Conservation (phyloP, 768 basidiomycete species). For the Rhodotorula babjevae region DNA sequence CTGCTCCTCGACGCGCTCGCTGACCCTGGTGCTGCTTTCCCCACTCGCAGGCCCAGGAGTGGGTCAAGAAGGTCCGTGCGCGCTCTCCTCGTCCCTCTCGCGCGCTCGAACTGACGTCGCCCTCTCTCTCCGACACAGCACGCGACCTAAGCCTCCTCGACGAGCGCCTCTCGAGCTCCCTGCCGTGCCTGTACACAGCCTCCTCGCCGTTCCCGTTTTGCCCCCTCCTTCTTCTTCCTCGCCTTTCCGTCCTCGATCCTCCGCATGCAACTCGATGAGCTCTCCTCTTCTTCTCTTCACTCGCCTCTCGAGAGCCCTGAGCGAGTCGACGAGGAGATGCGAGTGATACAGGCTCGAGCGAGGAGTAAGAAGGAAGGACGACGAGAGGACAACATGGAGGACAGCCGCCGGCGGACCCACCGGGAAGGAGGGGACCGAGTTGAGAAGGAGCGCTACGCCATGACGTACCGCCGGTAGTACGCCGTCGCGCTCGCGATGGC, state of each 20-base stretch:
- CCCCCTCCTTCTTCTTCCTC: too few species aligned
- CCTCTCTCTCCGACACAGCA: too few species aligned
- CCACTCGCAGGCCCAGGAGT: constrained; percentile 33
- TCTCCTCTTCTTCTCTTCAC: too few species aligned
- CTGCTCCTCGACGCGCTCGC: neutral
- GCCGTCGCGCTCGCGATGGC: neutral
- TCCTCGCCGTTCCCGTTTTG: neutral
- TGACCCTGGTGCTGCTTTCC: neutral
- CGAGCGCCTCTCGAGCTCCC: too few species aligned
- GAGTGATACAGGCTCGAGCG: neutral
- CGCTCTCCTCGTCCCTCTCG: too few species aligned
- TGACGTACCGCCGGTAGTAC: constrained; percentile 2
- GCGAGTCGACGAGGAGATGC: neutral
- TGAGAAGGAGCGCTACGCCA: neutral
- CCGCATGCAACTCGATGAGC: neutral
- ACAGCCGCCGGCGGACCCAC: too few species aligned
- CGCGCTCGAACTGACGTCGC: too few species aligned
- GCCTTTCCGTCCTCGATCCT: too few species aligned
- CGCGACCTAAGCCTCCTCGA: too few species aligned
- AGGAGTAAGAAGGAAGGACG: too few species aligned
- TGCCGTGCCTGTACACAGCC: neutral
- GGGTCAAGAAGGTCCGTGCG: constrained; percentile 35
- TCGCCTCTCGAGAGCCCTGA: neutral
- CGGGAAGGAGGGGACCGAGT: neutral
- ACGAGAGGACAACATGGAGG: neutral